Conservation (phyloP, 1,139 yeast species). For the Geotrichum cucujoidarum region DNA sequence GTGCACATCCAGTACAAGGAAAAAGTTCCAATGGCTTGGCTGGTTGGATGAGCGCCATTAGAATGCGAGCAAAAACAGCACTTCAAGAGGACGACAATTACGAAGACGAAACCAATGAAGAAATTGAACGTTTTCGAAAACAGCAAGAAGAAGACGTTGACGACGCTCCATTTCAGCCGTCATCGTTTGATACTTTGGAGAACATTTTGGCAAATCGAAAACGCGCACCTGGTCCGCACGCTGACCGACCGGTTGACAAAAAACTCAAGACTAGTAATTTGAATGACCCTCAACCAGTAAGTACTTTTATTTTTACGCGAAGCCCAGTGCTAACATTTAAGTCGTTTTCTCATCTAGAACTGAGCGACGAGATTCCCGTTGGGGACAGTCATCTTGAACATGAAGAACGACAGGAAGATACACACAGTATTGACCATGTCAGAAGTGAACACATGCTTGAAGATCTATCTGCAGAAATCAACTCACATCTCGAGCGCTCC, state of each 20-base stretch:
- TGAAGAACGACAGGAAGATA: no score
- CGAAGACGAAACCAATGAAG: conserved; percentile 40
- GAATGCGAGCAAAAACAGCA: conserved; percentile 40
- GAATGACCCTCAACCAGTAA: no score
- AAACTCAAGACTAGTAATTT: conserved; percentile 10
- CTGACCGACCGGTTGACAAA: conserved; percentile 16
- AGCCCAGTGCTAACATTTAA: neutral
- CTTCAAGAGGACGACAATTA: conserved; percentile 26
- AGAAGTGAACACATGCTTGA: no score
- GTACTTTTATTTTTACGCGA: neutral
- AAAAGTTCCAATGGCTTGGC: conserved; percentile 40
- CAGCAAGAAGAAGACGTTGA: conserved; percentile 35
- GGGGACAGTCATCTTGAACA: no score
- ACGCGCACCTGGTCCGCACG: conserved; percentile 12
- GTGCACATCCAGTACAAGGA: conserved; percentile 10
- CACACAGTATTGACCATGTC: no score
- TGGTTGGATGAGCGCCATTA: conserved; percentile 50
- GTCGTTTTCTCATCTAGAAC: conserved; percentile 5
- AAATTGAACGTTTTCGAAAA: conserved; percentile 37
- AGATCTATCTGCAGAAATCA: no score
- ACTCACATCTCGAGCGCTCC: no score
- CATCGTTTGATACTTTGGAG: conserved; percentile 43
- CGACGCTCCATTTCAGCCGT: conserved; percentile 37
- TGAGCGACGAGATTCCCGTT: no score
- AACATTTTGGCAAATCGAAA: conserved; percentile 26